phyloP scores from a whole-genome alignment of 257 asterid species.

The Solanum lycopersicoides region DNA sequence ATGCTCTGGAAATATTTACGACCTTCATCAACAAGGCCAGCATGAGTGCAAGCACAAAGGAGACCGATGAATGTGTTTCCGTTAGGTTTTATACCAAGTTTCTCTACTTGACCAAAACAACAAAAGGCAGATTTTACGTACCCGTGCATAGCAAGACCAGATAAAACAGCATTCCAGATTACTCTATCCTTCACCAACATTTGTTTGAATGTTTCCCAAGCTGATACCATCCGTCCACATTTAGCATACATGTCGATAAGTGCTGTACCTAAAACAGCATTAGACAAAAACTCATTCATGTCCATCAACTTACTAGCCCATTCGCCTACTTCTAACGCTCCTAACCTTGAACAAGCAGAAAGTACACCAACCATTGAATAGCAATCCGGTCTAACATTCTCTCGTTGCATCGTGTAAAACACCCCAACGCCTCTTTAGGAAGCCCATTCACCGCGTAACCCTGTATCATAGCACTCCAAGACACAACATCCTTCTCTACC shows the following conservation, averaged over 20 bases:
- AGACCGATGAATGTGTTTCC: conserved; percentile 36
- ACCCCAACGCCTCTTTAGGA: conserved; percentile 30
- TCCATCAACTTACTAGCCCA: conserved; percentile 24
- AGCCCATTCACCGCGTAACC: conserved; percentile 36
- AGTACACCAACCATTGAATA: conserved; percentile 46
- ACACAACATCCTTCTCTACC: conserved; percentile 31
- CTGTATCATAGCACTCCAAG: conserved; percentile 46
- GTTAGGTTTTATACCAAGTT: conserved; percentile 29
- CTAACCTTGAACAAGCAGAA: conserved; percentile 38
- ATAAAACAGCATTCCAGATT: conserved; percentile 30
- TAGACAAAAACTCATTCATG: conserved; percentile 16
- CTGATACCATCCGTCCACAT: conserved; percentile 26
- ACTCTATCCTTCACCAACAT: conserved; percentile 31
- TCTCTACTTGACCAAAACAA: conserved; percentile 25
- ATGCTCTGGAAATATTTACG: conserved; percentile 23
- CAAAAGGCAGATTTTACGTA: conserved; percentile 25
- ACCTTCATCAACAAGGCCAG: conserved; percentile 41
- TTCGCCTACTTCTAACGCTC: conserved; percentile 36
- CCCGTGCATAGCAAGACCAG: conserved; percentile 37
- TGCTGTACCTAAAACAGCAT: conserved; percentile 33
- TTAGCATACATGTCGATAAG: conserved; percentile 37
- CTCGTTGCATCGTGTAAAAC: conserved; percentile 19
- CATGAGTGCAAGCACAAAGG: conserved; percentile 41
- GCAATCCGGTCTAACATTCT: conserved; percentile 16
- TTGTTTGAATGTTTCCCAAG: conserved; percentile 23